These are phyloP conservation scores for Globomyces sp. DNA, from an alignment of 371 early-diverging fungal species.

Conservation along the genomic window DNA sequence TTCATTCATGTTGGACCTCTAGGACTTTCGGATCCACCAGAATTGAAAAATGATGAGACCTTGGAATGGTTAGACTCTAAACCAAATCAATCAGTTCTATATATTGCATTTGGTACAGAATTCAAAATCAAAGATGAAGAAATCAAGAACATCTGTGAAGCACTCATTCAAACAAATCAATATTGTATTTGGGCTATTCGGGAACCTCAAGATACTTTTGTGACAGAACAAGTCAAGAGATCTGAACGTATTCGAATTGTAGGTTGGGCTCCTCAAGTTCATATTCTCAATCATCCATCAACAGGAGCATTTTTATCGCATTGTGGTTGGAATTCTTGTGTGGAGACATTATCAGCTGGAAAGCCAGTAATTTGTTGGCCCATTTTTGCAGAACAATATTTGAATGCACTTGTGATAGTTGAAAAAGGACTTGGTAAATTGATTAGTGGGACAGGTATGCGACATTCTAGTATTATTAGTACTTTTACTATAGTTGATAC, in stretches of 20 bases:
- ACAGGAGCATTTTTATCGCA: background rate
- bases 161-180: background rate
- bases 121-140: constrained; percentile 9
- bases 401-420: constrained; percentile 1
- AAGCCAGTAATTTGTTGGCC: constrained; percentile 5
- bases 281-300: background rate
- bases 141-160: constrained; percentile 1
- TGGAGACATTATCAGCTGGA: background rate
- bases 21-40: background rate
- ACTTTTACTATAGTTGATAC: too few relatives aligned
- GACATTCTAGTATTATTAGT: too few relatives aligned
- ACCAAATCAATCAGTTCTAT: background rate
- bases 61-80: background rate
- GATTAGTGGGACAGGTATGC: background rate
- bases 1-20: constrained; percentile 6
- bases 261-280: constrained; percentile 8
- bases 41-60: background rate
- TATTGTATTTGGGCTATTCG: constrained; percentile 1
- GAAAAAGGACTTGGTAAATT: background rate
- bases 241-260: background rate
- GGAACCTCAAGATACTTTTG: background rate
- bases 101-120: constrained; percentile 8
- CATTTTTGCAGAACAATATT: constrained; percentile 1
- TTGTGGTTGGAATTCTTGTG: constrained; percentile 2
- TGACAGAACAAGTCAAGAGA: background rate